Percentiles rank a stretch among this genome's conserved stretches.
These are phyloP conservation scores for Anastatica hierochuntica DNA, from an alignment of 345 rosid species.

Conservation along the genomic window DNA sequence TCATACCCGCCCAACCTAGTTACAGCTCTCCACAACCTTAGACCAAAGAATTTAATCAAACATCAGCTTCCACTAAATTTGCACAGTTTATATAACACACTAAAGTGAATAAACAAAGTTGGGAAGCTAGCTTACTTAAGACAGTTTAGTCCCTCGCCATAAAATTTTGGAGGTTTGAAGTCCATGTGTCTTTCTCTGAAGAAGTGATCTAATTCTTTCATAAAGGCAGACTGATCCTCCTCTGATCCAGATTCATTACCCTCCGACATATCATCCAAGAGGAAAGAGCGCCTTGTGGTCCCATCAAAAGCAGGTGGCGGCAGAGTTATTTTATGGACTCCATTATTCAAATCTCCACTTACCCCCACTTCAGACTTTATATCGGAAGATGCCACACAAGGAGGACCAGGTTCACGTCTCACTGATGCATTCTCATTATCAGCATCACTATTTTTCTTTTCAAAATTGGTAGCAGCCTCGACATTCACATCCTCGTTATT, in stretches of 20 bases:
- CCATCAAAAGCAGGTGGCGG: conserved; percentile 26
- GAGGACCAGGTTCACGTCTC: conserved; percentile 1
- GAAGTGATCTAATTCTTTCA: conserved; percentile 66
- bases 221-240: conserved; percentile 67
- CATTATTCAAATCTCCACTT: conserved; percentile 28
- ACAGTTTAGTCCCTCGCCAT: conserved; percentile 77
- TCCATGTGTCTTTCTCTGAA: conserved; percentile 51
- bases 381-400: conserved; percentile 29
- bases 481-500: conserved; percentile 15
- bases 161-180: conserved; percentile 83
- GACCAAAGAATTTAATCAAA: not conserved
- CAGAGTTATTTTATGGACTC: conserved; percentile 16
- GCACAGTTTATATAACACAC: not conserved
- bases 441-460: conserved; percentile 23
- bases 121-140: conserved; percentile 50
- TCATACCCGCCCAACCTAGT: conserved; percentile 67
- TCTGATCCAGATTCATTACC: conserved; percentile 59
- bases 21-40: conserved; percentile 87
- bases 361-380: conserved; percentile 26
- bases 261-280: conserved; percentile 33
- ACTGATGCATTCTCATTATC: conserved; percentile 16
- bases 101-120: not conserved
- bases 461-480: conserved; percentile 18
- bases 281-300: conserved; percentile 34
- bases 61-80: conserved; percentile 18